These are phyloP conservation scores for Caryopteris hybrid DNA, from an alignment of 305 asterid genomes.

Conservation along the genomic window DNA sequence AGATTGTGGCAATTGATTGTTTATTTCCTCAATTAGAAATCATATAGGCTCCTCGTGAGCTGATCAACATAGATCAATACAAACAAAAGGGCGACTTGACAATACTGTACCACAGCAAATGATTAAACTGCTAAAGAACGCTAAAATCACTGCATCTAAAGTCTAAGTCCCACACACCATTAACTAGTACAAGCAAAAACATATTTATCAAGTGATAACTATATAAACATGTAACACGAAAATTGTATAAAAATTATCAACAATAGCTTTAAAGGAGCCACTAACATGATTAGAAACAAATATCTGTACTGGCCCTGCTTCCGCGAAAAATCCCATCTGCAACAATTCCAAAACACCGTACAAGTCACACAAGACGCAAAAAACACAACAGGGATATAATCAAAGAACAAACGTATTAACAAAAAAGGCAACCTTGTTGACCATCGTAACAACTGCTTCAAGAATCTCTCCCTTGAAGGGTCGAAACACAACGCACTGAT, in stretches of 20 bases:
- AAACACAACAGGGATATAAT: not conserved
- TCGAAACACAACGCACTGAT: conserved; percentile 90
- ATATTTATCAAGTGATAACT: not conserved
- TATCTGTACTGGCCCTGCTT: conserved; percentile 94
- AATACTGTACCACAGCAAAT: not conserved
- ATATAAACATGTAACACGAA: not conserved
- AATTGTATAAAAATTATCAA: not conserved
- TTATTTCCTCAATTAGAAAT: not conserved
- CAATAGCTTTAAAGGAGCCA: conserved; percentile 1
- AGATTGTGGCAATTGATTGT: not conserved
- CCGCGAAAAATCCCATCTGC: conserved; percentile 98
- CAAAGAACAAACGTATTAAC: not conserved
- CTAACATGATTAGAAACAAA: conserved; percentile 94
- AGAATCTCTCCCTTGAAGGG: conserved; percentile 89
- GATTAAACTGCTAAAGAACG: not conserved
- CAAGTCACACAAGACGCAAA: not conserved
- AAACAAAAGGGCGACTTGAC: not conserved
- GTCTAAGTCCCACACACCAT: not conserved
- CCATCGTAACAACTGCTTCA: conserved; percentile 98
- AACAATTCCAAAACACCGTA: conserved; percentile 5
- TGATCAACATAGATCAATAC: not conserved
- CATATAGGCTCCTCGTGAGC: not conserved
- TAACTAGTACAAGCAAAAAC: not conserved
- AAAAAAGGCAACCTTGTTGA: conserved; percentile 56
- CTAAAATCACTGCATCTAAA: not conserved